Conservation (phyloP, 2,329 filamentous ascomycete species). For the Triangularia verruculosa region DNA sequence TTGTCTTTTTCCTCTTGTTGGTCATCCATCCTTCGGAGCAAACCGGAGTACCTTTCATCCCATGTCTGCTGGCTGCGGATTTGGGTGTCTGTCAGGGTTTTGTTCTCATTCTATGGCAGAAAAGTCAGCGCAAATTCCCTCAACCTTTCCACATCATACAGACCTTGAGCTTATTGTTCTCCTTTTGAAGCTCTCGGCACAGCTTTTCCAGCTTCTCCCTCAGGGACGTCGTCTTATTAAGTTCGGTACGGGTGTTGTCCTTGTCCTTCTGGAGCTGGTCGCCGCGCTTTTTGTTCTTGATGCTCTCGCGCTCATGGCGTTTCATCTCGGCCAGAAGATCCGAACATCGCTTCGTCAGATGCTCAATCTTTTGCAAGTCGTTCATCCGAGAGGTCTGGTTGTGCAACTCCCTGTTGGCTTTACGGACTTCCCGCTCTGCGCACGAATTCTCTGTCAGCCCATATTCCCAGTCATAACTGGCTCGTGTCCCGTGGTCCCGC, state of each 20-base stretch:
- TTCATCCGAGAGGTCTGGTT: conserved; percentile 89
- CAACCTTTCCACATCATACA: not conserved
- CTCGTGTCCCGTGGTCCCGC: not conserved
- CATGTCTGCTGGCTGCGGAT: conserved; percentile 78
- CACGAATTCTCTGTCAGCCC: conserved; percentile 33
- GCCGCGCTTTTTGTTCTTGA: conserved; percentile 92
- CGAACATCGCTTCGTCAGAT: conserved; percentile 84
- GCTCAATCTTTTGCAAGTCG: conserved; percentile 86
- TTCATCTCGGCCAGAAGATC: conserved; percentile 95
- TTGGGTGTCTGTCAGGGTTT: conserved; percentile 82
- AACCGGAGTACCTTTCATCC: conserved; percentile 77
- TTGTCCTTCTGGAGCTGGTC: conserved; percentile 96
- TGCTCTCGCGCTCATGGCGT: conserved; percentile 86
- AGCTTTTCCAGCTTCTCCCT: conserved; percentile 98
- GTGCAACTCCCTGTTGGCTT: conserved; percentile 86
- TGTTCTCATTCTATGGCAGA: conserved; percentile 74
- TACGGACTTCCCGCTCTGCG: conserved; percentile 87
- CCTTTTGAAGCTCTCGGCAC: conserved; percentile 87
- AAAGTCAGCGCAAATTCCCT: conserved; percentile 18
- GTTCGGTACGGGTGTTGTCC: conserved; percentile 80
- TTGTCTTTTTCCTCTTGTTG: conserved; percentile 85
- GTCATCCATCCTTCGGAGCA: conserved; percentile 82
- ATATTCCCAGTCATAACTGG: not conserved
- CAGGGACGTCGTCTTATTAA: conserved; percentile 84
- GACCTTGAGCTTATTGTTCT: conserved; percentile 98